Evolutionary conservation across 768 basidiomycete species (phyloP).

Genomic region (Pulveroboletus sp.): DNA sequence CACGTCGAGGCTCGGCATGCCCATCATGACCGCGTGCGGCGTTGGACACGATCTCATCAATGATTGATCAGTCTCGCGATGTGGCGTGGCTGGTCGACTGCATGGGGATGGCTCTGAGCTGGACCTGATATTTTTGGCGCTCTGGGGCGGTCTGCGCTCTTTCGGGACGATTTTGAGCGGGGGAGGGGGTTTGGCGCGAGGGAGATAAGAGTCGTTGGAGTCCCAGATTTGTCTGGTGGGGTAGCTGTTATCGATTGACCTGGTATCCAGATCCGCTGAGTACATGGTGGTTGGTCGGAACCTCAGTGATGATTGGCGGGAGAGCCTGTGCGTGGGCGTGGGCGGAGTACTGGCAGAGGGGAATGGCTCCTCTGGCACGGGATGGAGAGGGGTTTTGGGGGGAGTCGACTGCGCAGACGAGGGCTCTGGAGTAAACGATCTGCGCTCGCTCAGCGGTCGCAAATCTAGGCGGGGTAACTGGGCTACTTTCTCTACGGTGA

Average conservation of each 20-base stretch:
- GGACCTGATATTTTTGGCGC: neutral
- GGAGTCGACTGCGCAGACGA: neutral
- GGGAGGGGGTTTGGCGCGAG: slow-evolving; percentile 18
- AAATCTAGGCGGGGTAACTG: neutral
- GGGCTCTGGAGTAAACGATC: neutral
- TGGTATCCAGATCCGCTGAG: neutral
- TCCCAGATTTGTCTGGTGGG: slow-evolving; percentile 5
- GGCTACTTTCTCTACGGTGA: slow-evolving; percentile 6
- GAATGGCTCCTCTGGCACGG: neutral
- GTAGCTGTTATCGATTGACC: neutral
- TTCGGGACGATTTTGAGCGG: slow-evolving; percentile 13
- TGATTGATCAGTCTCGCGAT: neutral
- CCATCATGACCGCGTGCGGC: neutral
- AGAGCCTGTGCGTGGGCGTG: no score
- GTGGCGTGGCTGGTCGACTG: neutral
- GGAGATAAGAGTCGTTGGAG: slow-evolving; percentile 19
- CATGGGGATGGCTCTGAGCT: neutral
- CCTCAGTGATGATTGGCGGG: no score
- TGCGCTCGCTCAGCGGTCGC: neutral
- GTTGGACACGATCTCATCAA: neutral
- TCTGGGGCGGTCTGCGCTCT: slow-evolving; percentile 7
- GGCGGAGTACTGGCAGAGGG: no score
- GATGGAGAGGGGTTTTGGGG: neutral
- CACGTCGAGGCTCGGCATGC: neutral
- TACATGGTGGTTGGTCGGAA: no score